Percentiles rank a stretch among this genome's conserved stretches.
Evolutionary conservation across 2,329 filamentous ascomycete genomes (phyloP).

Genomic region (Madurella mycetomatis): DNA sequence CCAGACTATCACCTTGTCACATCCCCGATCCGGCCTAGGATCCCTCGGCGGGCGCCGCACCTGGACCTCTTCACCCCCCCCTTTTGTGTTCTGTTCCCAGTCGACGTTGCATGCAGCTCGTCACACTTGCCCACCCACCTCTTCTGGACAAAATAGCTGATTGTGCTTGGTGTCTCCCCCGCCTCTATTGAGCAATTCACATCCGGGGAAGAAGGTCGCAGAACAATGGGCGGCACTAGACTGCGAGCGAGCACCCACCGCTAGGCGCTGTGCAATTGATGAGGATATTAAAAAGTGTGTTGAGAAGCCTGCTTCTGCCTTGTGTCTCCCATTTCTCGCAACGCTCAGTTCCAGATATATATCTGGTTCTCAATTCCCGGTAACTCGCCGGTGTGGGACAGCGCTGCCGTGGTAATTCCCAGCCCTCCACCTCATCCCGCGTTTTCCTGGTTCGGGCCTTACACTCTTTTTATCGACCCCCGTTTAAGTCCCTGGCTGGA

Average conservation of each 20-base stretch:
- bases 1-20: conserved; percentile 17
- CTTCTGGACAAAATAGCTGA: conserved; percentile 7
- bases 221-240: conserved; percentile 19
- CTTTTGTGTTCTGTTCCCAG: background rate
- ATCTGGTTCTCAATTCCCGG: background rate
- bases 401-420: background rate
- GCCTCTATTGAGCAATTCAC: conserved; percentile 6
- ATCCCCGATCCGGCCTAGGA: conserved; percentile 15
- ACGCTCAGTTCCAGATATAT: background rate
- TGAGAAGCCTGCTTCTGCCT: background rate
- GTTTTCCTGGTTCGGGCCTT: background rate
- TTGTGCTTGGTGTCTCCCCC: conserved; percentile 1
- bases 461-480: background rate
- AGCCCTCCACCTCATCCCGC: conserved; percentile 3
- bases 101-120: conserved; percentile 12
- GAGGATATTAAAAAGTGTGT: background rate
- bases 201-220: conserved; percentile 6
- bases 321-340: background rate
- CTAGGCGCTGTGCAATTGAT: background rate
- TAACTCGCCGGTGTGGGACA: background rate
- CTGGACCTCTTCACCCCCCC: conserved; percentile 5
- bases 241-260: background rate
- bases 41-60: conserved; percentile 5
- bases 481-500: conserved; percentile 12
- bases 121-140: conserved; percentile 13